phyloP scores from a whole-genome alignment of 495 filamentous ascomycete species.

The Aspergillus heteromorphus region DNA sequence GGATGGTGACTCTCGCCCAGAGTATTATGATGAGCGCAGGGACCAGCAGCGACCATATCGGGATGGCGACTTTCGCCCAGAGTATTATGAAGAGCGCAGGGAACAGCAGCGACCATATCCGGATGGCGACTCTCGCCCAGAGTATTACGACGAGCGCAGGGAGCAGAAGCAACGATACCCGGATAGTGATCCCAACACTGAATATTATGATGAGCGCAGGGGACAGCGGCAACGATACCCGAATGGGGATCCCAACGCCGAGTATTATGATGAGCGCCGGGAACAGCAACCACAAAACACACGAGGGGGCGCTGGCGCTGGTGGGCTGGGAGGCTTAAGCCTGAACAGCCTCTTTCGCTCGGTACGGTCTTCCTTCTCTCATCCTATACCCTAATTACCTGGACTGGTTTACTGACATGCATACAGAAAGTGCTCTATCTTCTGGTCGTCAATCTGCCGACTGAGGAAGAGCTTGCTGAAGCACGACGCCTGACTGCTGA shows the following conservation, averaged over 20 bases:
- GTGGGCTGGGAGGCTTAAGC: background rate
- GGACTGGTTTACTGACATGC: background rate
- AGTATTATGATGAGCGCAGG: background rate
- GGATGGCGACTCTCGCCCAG: background rate
- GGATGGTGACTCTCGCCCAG: background rate
- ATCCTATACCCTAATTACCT: background rate
- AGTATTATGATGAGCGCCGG: background rate
- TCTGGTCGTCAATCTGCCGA: constrained; percentile 39
- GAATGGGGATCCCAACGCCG: background rate
- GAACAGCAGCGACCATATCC: background rate
- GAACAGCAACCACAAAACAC: background rate
- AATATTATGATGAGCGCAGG: background rate
- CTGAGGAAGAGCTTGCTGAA: constrained; percentile 27
- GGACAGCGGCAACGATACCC: background rate
- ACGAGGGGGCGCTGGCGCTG: background rate
- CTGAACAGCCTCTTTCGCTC: constrained; percentile 19
- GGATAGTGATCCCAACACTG: background rate
- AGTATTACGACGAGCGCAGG: background rate
- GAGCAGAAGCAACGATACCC: background rate
- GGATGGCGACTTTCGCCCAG: background rate
- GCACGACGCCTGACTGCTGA: constrained; percentile 1
- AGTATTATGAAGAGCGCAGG: background rate
- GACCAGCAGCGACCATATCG: background rate
- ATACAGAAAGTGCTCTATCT: constrained; percentile 35
- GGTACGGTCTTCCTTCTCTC: constrained; percentile 8